phyloP scores from a whole-genome alignment of 352 stramenopile species.

The Pythium graminicola region DNA sequence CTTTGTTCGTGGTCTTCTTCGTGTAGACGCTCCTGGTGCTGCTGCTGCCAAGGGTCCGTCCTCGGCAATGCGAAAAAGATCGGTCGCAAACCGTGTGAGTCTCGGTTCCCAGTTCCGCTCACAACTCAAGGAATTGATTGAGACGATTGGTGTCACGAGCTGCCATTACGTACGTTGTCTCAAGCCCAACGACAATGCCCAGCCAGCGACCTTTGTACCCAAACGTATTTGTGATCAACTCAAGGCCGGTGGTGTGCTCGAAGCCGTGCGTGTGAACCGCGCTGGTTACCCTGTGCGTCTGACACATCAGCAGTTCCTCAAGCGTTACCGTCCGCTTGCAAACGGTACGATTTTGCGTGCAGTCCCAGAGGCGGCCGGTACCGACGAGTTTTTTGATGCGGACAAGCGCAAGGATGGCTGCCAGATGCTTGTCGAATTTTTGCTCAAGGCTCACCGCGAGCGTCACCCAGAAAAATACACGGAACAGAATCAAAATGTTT shows the following conservation, averaged over 20 bases:
- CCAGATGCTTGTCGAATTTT: slow-evolving; percentile 52
- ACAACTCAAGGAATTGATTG: slow-evolving; percentile 90
- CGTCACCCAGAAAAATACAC: slow-evolving; percentile 47
- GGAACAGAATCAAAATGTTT: slow-evolving; percentile 12
- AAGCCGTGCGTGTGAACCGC: slow-evolving; percentile 96
- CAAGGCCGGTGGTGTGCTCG: slow-evolving; percentile 97
- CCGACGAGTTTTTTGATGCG: slow-evolving; percentile 47
- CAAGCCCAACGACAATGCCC: slow-evolving; percentile 97
- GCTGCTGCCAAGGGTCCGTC: not conserved
- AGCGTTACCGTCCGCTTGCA: slow-evolving; percentile 80
- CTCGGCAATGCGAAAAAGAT: slow-evolving; percentile 35
- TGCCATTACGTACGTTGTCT: slow-evolving; percentile 98
- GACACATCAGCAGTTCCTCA: slow-evolving; percentile 89
- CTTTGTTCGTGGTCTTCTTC: slow-evolving; percentile 61
- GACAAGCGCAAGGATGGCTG: slow-evolving; percentile 48
- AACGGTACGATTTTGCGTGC: slow-evolving; percentile 56
- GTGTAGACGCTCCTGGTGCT: slow-evolving; percentile 13
- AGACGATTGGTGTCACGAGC: slow-evolving; percentile 90
- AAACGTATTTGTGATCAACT: slow-evolving; percentile 95
- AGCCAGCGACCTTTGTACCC: slow-evolving; percentile 69
- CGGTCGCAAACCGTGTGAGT: slow-evolving; percentile 42
- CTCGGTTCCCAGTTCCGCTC: slow-evolving; percentile 87
- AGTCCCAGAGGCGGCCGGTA: slow-evolving; percentile 46
- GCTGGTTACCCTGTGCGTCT: slow-evolving; percentile 97
- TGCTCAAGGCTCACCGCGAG: slow-evolving; percentile 62